Conservation (phyloP, 2,329 filamentous ascomycete species). For the Ophiostoma sp. region DNA sequence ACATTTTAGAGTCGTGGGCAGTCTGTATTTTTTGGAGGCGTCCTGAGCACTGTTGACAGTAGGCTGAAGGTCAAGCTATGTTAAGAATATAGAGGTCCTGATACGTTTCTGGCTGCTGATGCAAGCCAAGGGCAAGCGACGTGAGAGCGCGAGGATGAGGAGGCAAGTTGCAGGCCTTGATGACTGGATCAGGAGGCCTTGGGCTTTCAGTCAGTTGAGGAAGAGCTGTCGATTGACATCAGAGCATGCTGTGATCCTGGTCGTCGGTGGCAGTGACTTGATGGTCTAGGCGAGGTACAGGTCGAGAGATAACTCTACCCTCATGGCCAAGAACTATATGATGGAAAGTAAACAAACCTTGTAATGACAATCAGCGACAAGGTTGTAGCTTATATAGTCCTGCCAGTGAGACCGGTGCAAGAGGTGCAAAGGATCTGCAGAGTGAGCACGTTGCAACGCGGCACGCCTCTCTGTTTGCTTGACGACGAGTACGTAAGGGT, state of each 20-base stretch:
- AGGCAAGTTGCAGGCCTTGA: not conserved
- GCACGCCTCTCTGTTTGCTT: not conserved
- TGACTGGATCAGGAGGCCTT: not conserved
- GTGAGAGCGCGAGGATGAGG: not conserved
- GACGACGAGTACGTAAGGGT: not conserved
- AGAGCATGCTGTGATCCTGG: not conserved
- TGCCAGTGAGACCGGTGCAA: not conserved
- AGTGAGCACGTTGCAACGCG: not conserved
- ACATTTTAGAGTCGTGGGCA: constrained; percentile 36
- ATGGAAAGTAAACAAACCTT: not conserved
- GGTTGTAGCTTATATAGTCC: not conserved
- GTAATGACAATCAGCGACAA: not conserved
- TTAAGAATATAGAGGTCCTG: too few relatives aligned
- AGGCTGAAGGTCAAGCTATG: too few relatives aligned
- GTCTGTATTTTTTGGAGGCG: not conserved
- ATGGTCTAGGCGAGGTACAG: not conserved
- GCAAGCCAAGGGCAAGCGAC: not conserved
- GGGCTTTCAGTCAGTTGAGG: not conserved
- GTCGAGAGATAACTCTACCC: not conserved
- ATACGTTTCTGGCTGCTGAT: not conserved
- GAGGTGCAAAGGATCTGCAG: not conserved
- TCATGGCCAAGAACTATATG: not conserved
- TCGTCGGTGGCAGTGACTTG: not conserved
- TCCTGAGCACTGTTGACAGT: too few relatives aligned
- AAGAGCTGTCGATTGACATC: not conserved